Evolutionary conservation across 805 yeast genomes (phyloP), one percentile per base, ranked within the genome.

Genomic region (Kuraishia capsulata): DNA sequence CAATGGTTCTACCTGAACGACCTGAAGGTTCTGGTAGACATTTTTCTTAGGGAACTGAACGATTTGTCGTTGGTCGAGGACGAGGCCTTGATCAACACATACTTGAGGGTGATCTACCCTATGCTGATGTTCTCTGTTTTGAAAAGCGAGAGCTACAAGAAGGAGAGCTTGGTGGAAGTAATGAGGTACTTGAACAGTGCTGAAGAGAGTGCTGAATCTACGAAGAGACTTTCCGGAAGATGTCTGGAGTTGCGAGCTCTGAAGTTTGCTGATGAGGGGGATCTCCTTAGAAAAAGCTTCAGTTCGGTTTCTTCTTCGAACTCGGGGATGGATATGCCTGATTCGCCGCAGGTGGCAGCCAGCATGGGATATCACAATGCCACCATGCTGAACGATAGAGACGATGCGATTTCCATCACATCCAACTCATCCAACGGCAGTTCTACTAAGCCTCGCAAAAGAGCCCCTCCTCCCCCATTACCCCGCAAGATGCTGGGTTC

Each of bases 1-100:
- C 82, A 80, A 42, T 67, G 80, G 48, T 74, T 87, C 36, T 89
- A 89, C 53, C 65, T 85, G 44, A 89, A 89, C 50, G 97, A 89
- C 54, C 60, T 89, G 42, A 79, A 81, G 48, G 94, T 89, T 5
- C 69, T 89, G 40, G 78, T 83, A 11, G 96, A 87, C 51, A 88
- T 89, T 8, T 66, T 89, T 38, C 67, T 89, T 1, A 64, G 97
- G 38, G 96, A 89, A 52, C 64, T 90, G 39, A 72, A 73, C 46
- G 78, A 89, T 50, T 57, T 86, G 30, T 73, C 88, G 18, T 42
- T 53, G 1, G 70, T 67, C 10, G 73, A 72, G 17, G 73, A 75
- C 29, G 81, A 71, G 41, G 59, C 70, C 8, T 59, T 78, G 30
- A 74, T 84, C 39, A 79, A 80, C 50, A 76, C 87, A 9, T 87